Conservation (phyloP, 352 stramenopile genomes). For the Phytophthora crassamura region DNA sequence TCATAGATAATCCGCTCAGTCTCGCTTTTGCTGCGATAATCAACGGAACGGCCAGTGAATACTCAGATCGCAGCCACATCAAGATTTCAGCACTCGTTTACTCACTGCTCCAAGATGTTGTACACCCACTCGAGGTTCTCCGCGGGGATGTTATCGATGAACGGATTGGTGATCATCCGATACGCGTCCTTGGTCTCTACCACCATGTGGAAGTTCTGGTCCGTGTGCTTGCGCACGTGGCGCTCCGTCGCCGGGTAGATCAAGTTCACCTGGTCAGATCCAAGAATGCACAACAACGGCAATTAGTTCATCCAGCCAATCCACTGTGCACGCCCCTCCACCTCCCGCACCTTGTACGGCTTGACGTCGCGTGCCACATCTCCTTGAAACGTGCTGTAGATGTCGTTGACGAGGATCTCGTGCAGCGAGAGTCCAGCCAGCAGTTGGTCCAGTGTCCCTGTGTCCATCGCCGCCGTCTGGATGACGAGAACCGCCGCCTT, state of each 20-base stretch:
- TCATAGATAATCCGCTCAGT: constrained; percentile 84
- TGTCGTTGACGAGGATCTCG: constrained; percentile 78
- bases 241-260: constrained; percentile 84
- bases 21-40: constrained; percentile 70
- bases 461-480: constrained; percentile 67
- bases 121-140: constrained; percentile 90
- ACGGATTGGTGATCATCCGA: constrained; percentile 71
- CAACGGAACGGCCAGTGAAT: constrained; percentile 2
- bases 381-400: constrained; percentile 82
- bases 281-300: background rate
- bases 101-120: constrained; percentile 90
- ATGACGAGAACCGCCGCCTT: constrained; percentile 73
- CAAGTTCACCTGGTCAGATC: constrained; percentile 63
- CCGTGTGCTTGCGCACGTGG: constrained; percentile 85
- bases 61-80: background rate
- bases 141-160: constrained; percentile 75
- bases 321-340: background rate
- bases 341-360: constrained; percentile 69
- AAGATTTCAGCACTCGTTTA: background rate
- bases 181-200: constrained; percentile 86
- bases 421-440: constrained; percentile 72
- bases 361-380: constrained; percentile 72
- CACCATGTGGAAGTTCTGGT: constrained; percentile 86
- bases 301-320: background rate
- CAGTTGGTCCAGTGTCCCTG: constrained; percentile 45